Base-by-base conservation (phyloP, 768 basidiomycete genomes). In the Suillus hirtellus region DNA sequence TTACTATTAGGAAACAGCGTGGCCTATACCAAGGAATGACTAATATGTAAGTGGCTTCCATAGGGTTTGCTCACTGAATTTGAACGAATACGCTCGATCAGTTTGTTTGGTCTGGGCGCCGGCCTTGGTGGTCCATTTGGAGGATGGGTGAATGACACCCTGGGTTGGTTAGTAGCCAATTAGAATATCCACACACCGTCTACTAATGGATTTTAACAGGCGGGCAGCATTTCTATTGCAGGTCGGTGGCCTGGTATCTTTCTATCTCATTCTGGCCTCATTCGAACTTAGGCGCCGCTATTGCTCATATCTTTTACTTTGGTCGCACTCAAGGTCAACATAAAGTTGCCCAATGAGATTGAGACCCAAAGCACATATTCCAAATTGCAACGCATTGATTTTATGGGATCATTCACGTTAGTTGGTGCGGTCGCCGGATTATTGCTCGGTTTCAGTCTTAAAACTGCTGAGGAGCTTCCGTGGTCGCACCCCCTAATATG, bases 11-110 rank as follows among this genome's bases (percentile, higher is more conserved):
- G 69, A 89, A 90, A 72, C 88, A 93, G 65, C 84, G 96, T 60
- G 96, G 94, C 2, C 76, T 96, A 10, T 96, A 95, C 71, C 96
- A 99, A 74, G 95, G 95, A 62, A 82, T 94, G 81, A 88, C 90
- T 40, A 95, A 95, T 72, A 86, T 95, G 92, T 93, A 79, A 68
- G 86, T 72, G 40, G 2, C 9, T 61, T 52, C 61, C n/a, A n/a
- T n/a, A n/a, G 35, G 49, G 53, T 47, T 49, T 14, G 49, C 17
- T 7, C 49, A 42, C 54, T 55, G 55, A 27, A n/a, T 62, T 70
- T 63, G 47, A 59, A 61, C 63, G 54, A 65, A 66, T 9, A 64
- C 9, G 7, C 47, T 63, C 59, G 62, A 47, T 67, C 69, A 94
- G 92, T 75, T 74, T 93, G 66, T 96, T 87, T 72, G 95, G 95